phyloP scores from a whole-genome alignment of 2,329 filamentous ascomycete species.

The Botrytis paeoniae region DNA sequence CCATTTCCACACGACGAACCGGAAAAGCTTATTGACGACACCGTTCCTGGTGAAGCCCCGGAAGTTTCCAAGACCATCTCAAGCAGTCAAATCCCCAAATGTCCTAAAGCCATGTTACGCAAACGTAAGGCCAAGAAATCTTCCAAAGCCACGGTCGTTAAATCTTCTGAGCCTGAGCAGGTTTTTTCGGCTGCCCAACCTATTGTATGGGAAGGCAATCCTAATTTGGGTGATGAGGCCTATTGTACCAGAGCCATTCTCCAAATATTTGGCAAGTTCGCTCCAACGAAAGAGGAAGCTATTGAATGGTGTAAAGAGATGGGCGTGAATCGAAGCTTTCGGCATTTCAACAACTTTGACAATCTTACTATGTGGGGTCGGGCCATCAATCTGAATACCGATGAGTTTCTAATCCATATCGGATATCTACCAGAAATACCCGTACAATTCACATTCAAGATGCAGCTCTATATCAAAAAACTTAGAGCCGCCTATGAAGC shows the following conservation, averaged over 20 bases:
- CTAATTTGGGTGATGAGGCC: background rate
- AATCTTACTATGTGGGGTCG: background rate
- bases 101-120: background rate
- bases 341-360: background rate
- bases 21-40: constrained; percentile 1
- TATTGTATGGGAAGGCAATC: background rate
- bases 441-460: background rate
- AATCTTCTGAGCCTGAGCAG: background rate
- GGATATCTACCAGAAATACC: background rate
- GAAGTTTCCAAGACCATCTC: background rate
- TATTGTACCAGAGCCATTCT: background rate
- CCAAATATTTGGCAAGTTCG: background rate
- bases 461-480: background rate
- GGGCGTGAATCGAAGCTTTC: background rate
- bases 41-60: background rate
- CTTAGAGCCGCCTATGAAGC: background rate
- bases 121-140: background rate
- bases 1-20: background rate
- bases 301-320: constrained; percentile 6
- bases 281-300: background rate
- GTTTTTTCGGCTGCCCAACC: background rate
- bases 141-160: background rate
- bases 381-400: background rate
- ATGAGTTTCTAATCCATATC: background rate
- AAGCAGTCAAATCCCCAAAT: background rate